Evolutionary conservation across 2,329 filamentous ascomycete species (phyloP).

Genomic region (Neopestalotiopsis sp.): DNA sequence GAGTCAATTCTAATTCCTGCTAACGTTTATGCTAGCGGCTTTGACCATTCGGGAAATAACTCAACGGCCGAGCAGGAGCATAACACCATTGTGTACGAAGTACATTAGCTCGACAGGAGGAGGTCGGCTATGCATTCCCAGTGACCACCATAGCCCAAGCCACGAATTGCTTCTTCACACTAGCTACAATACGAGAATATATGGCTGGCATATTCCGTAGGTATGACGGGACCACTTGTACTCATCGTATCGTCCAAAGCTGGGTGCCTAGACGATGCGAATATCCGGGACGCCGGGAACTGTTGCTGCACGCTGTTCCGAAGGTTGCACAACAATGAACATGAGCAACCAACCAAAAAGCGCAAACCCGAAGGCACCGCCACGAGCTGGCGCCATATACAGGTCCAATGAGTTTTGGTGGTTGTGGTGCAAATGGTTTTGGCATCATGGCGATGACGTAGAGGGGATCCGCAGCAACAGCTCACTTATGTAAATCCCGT

Average conservation of each 20-base stretch:
- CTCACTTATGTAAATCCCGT: not conserved
- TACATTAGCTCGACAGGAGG: not conserved
- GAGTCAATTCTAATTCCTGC: constrained; percentile 2
- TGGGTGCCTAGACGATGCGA: not conserved
- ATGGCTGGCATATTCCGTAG: not conserved
- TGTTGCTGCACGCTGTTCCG: not conserved
- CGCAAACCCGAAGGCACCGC: not conserved
- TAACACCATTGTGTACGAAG: not conserved
- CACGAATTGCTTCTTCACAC: not conserved
- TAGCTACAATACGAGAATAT: not conserved
- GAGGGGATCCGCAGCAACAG: not conserved
- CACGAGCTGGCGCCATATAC: not conserved
- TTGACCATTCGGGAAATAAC: not conserved
- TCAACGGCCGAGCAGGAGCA: not conserved
- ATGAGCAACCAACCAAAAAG: too few species aligned
- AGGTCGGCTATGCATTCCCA: not conserved
- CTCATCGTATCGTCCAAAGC: not conserved
- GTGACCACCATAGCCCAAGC: not conserved
- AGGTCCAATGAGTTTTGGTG: not conserved
- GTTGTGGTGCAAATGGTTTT: not conserved
- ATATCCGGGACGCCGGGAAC: not conserved
- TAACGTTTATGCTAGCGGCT: constrained; percentile 1
- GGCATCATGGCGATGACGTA: not conserved
- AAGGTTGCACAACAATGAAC: not conserved
- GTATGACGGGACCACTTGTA: not conserved